Percentiles rank a stretch among this genome's conserved stretches.
Evolutionary conservation across 2,329 filamentous ascomycete genomes (phyloP).

Genomic region (Trichophyton simii): DNA sequence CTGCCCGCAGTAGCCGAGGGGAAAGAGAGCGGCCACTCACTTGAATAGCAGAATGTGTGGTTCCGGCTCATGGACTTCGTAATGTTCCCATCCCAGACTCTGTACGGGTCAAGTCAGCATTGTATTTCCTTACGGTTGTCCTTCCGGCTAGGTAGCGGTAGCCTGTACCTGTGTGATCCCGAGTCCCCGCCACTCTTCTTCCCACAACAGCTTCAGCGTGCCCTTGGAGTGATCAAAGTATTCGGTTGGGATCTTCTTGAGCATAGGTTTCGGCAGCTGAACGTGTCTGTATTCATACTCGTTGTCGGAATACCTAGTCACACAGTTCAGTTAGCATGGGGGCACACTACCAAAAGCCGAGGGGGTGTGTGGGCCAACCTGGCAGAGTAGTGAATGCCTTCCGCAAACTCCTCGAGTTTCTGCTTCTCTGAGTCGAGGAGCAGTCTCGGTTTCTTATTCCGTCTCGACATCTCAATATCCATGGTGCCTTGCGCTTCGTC

Average conservation of each 20-base stretch:
- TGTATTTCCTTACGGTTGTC: neutral
- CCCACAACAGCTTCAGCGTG: constrained; percentile 91
- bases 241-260: constrained; percentile 89
- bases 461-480: constrained; percentile 68
- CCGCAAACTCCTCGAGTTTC: constrained; percentile 78
- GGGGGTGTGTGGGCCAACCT: constrained; percentile 41
- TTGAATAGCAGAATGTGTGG: constrained; percentile 98
- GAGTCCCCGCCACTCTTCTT: constrained; percentile 94
- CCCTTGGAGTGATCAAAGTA: constrained; percentile 84
- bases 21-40: constrained; percentile 24
- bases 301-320: constrained; percentile 70
- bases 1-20: constrained; percentile 8
- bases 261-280: constrained; percentile 93
- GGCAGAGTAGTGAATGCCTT: constrained; percentile 89
- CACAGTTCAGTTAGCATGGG: neutral
- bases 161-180: constrained; percentile 79
- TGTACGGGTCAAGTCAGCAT: constrained; percentile 27
- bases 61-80: constrained; percentile 97
- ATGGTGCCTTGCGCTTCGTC: constrained; percentile 7
- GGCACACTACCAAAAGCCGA: too few relatives aligned
- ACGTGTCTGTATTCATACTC: constrained; percentile 96
- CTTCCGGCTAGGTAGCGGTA: neutral
- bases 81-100: constrained; percentile 98
- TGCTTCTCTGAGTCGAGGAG: constrained; percentile 70
- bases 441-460: constrained; percentile 73